These are phyloP conservation scores for Conticribra weissflogii DNA, from an alignment of 108 stramenopile genomes.

Conservation along the genomic window DNA sequence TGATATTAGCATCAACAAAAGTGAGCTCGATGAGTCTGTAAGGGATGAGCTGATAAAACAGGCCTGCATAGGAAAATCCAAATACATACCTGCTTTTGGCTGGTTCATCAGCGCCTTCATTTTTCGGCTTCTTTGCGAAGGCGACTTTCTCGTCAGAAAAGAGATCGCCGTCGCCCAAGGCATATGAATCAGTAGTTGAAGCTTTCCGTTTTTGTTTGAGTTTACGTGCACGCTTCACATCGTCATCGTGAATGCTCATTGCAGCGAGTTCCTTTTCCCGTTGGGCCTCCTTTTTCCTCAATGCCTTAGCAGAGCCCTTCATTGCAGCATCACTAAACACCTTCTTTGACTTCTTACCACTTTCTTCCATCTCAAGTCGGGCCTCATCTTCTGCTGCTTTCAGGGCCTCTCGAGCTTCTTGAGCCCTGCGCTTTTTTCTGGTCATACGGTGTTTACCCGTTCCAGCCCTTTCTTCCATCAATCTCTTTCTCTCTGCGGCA, in stretches of 20 bases:
- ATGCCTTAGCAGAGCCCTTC: constrained; percentile 58
- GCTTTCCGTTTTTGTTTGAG: constrained; percentile 56
- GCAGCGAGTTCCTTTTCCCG: constrained; percentile 43
- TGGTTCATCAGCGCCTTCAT: constrained; percentile 38
- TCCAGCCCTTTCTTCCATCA: constrained; percentile 77
- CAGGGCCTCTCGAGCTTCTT: constrained; percentile 61
- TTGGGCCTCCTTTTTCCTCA: constrained; percentile 44
- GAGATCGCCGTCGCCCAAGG: constrained; percentile 75
- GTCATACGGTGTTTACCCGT: constrained; percentile 90
- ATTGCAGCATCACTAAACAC: constrained; percentile 45
- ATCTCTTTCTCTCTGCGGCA: constrained; percentile 61
- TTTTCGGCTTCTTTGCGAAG: constrained; percentile 58
- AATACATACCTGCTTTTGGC: constrained; percentile 38
- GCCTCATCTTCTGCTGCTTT: constrained; percentile 50
- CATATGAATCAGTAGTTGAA: constrained; percentile 49
- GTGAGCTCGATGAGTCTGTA: too few relatives aligned
- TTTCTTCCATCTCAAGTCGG: constrained; percentile 46
- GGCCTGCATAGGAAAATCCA: too few relatives aligned
- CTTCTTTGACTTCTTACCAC: constrained; percentile 50
- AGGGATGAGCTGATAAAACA: too few relatives aligned
- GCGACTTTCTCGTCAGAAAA: constrained; percentile 79
- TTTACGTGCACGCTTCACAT: constrained; percentile 32
- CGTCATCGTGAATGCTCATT: constrained; percentile 50
- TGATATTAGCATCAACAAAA: too few relatives aligned
- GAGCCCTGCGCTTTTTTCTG: constrained; percentile 83